Conservation (phyloP, 768 basidiomycete genomes). For the Lactarius trivialis region DNA sequence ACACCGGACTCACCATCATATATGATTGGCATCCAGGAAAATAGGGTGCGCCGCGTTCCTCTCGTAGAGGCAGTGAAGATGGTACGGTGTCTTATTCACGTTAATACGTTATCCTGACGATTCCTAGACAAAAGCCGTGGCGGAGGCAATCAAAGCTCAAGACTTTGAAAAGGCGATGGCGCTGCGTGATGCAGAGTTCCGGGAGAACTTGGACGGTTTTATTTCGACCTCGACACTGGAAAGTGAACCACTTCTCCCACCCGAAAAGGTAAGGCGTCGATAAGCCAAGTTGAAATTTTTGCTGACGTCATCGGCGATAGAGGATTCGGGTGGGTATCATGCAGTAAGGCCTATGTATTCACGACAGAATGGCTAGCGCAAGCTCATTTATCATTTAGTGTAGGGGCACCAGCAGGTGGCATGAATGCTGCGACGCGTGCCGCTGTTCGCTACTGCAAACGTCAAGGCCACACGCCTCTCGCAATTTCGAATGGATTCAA, state of each 20-base stretch:
- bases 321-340: slow-evolving; percentile 76
- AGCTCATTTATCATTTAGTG: slow-evolving; percentile 39
- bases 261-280: slow-evolving; percentile 27
- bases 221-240: slow-evolving; percentile 59
- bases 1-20: slow-evolving; percentile 89
- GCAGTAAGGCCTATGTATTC: slow-evolving; percentile 51
- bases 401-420: slow-evolving; percentile 95
- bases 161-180: slow-evolving; percentile 86
- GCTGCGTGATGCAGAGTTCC: slow-evolving; percentile 87
- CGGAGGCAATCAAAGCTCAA: slow-evolving; percentile 70
- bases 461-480: slow-evolving; percentile 88
- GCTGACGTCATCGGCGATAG: slow-evolving; percentile 31
- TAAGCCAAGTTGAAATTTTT: neutral
- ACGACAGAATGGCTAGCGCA: slow-evolving; percentile 2
- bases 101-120: slow-evolving; percentile 3
- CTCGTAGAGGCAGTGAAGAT: slow-evolving; percentile 89
- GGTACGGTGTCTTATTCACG: slow-evolving; percentile 36
- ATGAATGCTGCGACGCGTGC: slow-evolving; percentile 98
- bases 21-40: slow-evolving; percentile 95
- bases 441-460: slow-evolving; percentile 87
- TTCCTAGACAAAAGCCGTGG: slow-evolving; percentile 76
- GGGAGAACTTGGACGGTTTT: slow-evolving; percentile 84
- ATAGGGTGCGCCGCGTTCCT: slow-evolving; percentile 89
- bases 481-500: slow-evolving; percentile 95
- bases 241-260: slow-evolving; percentile 29